Conservation (phyloP, 495 filamentous ascomycete genomes). For the Tuber indicum region DNA sequence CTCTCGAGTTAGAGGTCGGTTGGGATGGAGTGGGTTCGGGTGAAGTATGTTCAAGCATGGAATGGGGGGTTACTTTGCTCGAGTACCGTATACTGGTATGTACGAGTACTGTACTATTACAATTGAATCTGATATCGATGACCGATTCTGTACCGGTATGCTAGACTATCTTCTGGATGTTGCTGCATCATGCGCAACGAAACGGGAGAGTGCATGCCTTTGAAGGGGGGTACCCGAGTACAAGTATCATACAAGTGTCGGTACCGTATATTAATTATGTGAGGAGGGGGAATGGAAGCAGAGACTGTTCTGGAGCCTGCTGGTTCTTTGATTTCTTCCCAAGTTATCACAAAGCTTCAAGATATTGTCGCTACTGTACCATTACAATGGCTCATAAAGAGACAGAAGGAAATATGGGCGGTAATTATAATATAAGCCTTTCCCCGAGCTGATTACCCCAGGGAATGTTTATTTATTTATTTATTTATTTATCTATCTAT, state of each 20-base stretch:
- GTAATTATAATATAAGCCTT: neutral
- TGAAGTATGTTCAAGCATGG: neutral
- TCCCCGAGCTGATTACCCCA: neutral
- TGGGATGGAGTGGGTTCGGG: neutral
- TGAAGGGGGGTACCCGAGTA: neutral
- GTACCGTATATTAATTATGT: neutral
- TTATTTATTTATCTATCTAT: neutral
- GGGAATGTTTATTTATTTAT: neutral
- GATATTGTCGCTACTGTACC: neutral
- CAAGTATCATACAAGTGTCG: too few species aligned
- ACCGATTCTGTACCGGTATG: neutral
- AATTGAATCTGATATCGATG: neutral
- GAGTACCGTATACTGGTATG: neutral
- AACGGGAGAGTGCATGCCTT: neutral
- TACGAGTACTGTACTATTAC: neutral
- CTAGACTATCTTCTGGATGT: neutral
- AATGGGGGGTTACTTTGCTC: neutral
- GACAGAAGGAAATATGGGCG: neutral
- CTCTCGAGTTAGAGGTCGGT: neutral
- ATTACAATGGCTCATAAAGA: neutral
- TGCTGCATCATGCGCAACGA: neutral
- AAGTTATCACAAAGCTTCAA: neutral
- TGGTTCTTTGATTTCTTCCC: neutral
- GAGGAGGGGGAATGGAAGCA: neutral
- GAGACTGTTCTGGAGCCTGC: neutral